phyloP scores from a whole-genome alignment of 208 protist genomes.

The Wallacemonas sp. region DNA sequence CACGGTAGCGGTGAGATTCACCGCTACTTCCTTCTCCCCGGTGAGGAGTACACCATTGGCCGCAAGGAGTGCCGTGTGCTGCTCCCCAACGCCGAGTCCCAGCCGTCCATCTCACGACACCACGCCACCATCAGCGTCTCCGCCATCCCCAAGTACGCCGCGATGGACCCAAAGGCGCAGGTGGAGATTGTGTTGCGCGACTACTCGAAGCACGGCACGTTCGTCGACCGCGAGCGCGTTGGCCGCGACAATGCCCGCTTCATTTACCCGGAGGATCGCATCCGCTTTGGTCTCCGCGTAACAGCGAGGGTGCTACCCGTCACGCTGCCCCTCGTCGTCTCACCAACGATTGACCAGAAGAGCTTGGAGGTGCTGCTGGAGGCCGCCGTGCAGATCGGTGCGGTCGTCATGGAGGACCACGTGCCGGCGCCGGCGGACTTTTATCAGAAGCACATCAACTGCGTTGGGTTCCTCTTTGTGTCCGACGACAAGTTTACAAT shows the following conservation, averaged over 20 bases:
- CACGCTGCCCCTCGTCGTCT: slow-evolving; percentile 41
- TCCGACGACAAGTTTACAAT: slow-evolving; percentile 46
- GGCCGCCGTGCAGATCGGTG: slow-evolving; percentile 37
- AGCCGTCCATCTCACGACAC: slow-evolving; percentile 71
- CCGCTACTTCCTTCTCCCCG: slow-evolving; percentile 60
- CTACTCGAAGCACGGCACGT: slow-evolving; percentile 73
- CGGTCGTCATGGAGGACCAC: slow-evolving; percentile 41
- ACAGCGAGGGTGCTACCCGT: slow-evolving; percentile 53
- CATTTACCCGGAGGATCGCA: slow-evolving; percentile 56
- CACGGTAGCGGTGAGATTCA: slow-evolving; percentile 59
- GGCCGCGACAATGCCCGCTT: slow-evolving; percentile 47
- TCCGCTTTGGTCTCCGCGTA: slow-evolving; percentile 61
- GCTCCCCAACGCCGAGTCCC: slow-evolving; percentile 41
- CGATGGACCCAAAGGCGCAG: slow-evolving; percentile 29
- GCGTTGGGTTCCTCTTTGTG: slow-evolving; percentile 64
- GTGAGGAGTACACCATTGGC: slow-evolving; percentile 60
- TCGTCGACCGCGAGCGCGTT: slow-evolving; percentile 64
- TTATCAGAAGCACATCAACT: slow-evolving; percentile 51
- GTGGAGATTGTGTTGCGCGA: slow-evolving; percentile 42
- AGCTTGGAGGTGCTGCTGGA: slow-evolving; percentile 28
- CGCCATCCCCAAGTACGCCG: slow-evolving; percentile 24
- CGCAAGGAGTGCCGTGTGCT: slow-evolving; percentile 63
- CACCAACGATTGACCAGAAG: slow-evolving; percentile 23
- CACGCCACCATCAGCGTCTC: slow-evolving; percentile 54
- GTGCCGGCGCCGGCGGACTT: slow-evolving; percentile 38